A percentile compares a stretch with the other conserved stretches of the same genome.
phyloP scores from a whole-genome alignment of 495 filamentous ascomycete species.

The Aspergillus baeticus region DNA sequence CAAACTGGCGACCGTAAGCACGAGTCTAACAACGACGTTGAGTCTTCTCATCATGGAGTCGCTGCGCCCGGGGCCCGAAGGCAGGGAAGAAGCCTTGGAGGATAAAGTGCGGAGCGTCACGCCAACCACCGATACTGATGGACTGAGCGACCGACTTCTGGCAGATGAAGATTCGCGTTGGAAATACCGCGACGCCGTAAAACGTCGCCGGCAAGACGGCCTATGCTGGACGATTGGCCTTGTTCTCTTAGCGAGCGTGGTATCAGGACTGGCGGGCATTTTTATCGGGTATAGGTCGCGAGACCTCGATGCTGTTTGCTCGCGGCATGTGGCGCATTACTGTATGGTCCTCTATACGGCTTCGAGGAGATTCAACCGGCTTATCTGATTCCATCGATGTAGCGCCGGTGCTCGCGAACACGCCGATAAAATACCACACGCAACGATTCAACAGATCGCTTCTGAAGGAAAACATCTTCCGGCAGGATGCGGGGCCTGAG shows the following conservation, averaged over 20 bases:
- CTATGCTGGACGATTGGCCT: constrained; percentile 4
- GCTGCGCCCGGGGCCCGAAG: too few species aligned
- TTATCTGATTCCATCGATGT: too few species aligned
- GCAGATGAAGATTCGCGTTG: constrained; percentile 4
- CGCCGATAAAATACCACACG: constrained; percentile 12
- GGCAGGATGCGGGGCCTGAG: constrained; percentile 48
- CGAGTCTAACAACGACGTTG: too few species aligned
- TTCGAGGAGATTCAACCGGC: too few species aligned
- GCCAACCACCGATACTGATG: not conserved
- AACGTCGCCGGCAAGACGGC: not conserved
- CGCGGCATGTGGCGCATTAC: constrained; percentile 11
- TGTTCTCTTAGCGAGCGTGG: not conserved
- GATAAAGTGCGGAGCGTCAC: constrained; percentile 5
- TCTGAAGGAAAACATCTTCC: constrained; percentile 52
- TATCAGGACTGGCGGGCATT: constrained; percentile 8
- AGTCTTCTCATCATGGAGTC: not conserved
- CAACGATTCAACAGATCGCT: constrained; percentile 51
- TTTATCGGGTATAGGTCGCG: constrained; percentile 8
- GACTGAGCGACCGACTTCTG: constrained; percentile 4
- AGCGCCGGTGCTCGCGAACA: constrained; percentile 10
- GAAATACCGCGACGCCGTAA: not conserved
- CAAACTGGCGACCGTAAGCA: too few species aligned
- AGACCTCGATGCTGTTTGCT: constrained; percentile 11
- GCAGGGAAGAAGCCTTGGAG: not conserved
- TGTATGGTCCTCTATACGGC: constrained; percentile 4